Conservation (phyloP, 495 filamentous ascomycete species). For the Aspergillus affinis region DNA sequence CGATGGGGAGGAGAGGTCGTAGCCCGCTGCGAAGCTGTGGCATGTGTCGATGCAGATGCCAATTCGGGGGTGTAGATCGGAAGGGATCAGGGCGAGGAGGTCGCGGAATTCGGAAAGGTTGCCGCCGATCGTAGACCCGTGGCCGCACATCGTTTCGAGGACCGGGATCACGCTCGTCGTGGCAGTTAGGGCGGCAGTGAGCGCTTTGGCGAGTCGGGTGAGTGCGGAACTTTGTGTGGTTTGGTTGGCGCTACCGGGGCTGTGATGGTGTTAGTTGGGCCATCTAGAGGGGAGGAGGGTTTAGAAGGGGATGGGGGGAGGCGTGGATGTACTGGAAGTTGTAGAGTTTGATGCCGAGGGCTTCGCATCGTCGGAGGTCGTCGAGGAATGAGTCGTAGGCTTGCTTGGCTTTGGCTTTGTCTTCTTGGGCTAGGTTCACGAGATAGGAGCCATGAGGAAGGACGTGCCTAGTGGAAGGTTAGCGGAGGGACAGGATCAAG, state of each 20-base stretch:
- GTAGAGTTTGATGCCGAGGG: conserved; percentile 85
- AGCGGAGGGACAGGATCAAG: neutral
- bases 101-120: conserved; percentile 81
- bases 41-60: conserved; percentile 97
- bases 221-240: conserved; percentile 67
- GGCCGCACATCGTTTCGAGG: conserved; percentile 93
- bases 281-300: neutral
- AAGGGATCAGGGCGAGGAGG: conserved; percentile 68
- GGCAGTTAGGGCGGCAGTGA: conserved; percentile 76
- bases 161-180: conserved; percentile 77
- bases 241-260: conserved; percentile 75
- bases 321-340: conserved; percentile 79
- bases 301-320: neutral
- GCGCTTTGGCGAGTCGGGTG: conserved; percentile 68
- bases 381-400: conserved; percentile 86
- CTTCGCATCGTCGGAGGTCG: conserved; percentile 83
- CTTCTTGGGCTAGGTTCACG: conserved; percentile 87
- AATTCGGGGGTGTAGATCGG: conserved; percentile 76
- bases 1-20: conserved; percentile 76
- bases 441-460: conserved; percentile 95
- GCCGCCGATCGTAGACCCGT: conserved; percentile 81
- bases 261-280: conserved; percentile 22
- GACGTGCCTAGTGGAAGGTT: conserved; percentile 52
- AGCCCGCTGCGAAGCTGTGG: conserved; percentile 90
- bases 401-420: conserved; percentile 76